These are phyloP conservation scores for Mycena vitilis DNA, from an alignment of 768 basidiomycete genomes.

Conservation along the genomic window DNA sequence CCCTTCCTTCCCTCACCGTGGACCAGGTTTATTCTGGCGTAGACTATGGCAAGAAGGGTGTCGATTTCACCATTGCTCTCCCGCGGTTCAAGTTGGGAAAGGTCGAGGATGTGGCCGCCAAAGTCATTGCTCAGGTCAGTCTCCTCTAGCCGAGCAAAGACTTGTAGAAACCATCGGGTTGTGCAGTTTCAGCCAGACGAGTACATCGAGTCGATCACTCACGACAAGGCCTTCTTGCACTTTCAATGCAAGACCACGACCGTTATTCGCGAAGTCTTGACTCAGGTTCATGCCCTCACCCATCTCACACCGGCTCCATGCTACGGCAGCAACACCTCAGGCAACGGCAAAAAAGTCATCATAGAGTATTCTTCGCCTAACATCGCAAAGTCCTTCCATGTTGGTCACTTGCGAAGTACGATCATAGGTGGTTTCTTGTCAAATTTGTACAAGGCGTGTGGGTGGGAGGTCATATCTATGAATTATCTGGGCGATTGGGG, in stretches of 20 bases:
- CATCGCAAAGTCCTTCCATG: constrained; percentile 98
- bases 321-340: constrained; percentile 85
- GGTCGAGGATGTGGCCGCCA: constrained; percentile 79
- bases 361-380: constrained; percentile 97
- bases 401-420: constrained; percentile 96
- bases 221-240: constrained; percentile 85
- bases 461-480: constrained; percentile 91
- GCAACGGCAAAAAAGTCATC: constrained; percentile 84
- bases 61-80: constrained; percentile 91
- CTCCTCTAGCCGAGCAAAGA: constrained; percentile 11
- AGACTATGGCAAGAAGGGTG: constrained; percentile 93
- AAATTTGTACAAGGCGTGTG: constrained; percentile 91
- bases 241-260: constrained; percentile 77
- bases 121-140: constrained; percentile 75
- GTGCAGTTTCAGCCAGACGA: constrained; percentile 86
- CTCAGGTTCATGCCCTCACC: constrained; percentile 80
- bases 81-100: constrained; percentile 93
- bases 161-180: constrained; percentile 1
- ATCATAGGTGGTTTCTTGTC: constrained; percentile 97
- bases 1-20: constrained; percentile 70
- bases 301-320: constrained; percentile 71
- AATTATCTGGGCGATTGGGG: constrained; percentile 99
- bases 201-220: constrained; percentile 75
- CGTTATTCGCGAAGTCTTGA: constrained; percentile 74
- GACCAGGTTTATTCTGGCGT: constrained; percentile 88